Evolutionary conservation across 2,329 filamentous ascomycete genomes (phyloP), one percentile per base, ranked within the genome.

Genomic region (Colletotrichum noveboracense): DNA sequence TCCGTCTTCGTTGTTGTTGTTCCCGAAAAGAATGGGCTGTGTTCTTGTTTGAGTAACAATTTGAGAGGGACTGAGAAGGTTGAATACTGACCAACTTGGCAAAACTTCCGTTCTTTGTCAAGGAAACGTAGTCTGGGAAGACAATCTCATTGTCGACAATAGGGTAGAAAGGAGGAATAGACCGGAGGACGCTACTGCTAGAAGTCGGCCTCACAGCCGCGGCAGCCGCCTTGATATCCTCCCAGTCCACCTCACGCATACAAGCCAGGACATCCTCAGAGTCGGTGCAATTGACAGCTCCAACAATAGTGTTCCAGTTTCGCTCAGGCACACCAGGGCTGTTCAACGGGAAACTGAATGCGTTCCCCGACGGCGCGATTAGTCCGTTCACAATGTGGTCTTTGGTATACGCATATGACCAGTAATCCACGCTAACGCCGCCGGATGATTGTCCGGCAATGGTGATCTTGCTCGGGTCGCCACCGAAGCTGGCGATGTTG

Each of bases 351-450:
- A 90, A 88, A 78, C 87, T 87, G 26, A 87, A 85, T 0, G 84
- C 87, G 4, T 85, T 87, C 66, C 83, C 89, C 48, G 88, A 89
- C 7, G 86, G 83, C 5, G 86, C 81, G 71, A 90, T 87, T 12
- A 89, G 80, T 5, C 84, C 88, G 8, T 83, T 80, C n/a, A 86
- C 84, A 28, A 91, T 90, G 7, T 89, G 87, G 56, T 90, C 87
- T 0, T 86, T 71, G 3, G 78, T 64, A 87, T 87, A 89, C 5
- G 89, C 87, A 67, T 89, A 90, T 7, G 86, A 83, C 82, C 86
- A 88, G 78, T 86, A 86, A 76, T 90, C 88, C 0, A 86, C 85
- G 1, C 84, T 80, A 8, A 76, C 66, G 24, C 78, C 81, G 21
- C 88, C 87, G 5, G 88, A 86, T 24, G 86, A 88, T 81, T 88